These are phyloP conservation scores for Trametes elegans DNA, from an alignment of 768 basidiomycete genomes.

Conservation along the genomic window DNA sequence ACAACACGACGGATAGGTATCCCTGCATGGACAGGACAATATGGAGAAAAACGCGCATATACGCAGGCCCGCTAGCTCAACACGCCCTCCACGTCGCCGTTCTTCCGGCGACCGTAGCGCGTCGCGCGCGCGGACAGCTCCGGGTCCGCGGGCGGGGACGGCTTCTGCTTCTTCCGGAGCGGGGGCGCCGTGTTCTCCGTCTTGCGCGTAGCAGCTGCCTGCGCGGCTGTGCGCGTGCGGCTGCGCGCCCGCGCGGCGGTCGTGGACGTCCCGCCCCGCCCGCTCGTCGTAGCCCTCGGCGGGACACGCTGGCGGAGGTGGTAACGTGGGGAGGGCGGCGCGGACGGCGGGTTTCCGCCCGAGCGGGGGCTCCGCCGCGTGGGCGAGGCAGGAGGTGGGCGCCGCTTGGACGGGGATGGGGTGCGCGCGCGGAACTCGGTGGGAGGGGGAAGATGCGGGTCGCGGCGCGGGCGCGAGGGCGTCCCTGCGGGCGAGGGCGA, in stretches of 20 bases:
- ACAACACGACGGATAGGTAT: too few species aligned
- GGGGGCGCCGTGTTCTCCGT: conserved; percentile 3
- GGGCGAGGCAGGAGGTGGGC: not conserved
- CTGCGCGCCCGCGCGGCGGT: not conserved
- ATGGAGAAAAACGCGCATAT: not conserved
- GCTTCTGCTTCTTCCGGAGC: conserved; percentile 14
- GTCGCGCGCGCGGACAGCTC: not conserved
- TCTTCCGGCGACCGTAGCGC: conserved; percentile 1
- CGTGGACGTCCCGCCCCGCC: not conserved
- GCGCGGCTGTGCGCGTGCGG: conserved; percentile 1
- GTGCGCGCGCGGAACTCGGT: conserved; percentile 1
- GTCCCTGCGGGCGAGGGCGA: not conserved
- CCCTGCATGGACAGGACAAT: too few species aligned
- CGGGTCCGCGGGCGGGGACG: conserved; percentile 18
- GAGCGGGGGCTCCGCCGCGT: not conserved
- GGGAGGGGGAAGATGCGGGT: conserved; percentile 7
- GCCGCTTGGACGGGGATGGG: not conserved
- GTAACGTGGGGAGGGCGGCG: conserved; percentile 22
- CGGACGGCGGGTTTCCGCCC: not conserved
- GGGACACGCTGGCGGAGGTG: conserved; percentile 23
- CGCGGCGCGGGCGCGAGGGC: conserved; percentile 4
- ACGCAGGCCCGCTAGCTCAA: not conserved
- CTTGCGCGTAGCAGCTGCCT: not conserved
- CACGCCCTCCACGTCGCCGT: conserved; percentile 4
- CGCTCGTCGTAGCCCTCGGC: not conserved